These are phyloP conservation scores for Colletotrichum sp. DNA, from an alignment of 2,329 filamentous ascomycete species.

Conservation along the genomic window DNA sequence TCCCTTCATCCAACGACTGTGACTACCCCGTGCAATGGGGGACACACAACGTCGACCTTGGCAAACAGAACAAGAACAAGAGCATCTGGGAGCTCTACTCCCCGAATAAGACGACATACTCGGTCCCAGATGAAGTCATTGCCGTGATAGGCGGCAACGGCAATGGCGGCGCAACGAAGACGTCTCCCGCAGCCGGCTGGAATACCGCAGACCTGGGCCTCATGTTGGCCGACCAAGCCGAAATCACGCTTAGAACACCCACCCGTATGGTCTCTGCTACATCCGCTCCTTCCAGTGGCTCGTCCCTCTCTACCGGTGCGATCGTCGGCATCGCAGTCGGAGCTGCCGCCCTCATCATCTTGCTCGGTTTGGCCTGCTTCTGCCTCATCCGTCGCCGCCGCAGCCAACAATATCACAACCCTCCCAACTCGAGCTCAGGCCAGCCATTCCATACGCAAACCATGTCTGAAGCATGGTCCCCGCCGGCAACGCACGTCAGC, in stretches of 20 bases:
- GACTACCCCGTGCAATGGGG: slow-evolving; percentile 59
- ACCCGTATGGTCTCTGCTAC: slow-evolving; percentile 46
- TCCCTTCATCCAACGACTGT: slow-evolving; percentile 53
- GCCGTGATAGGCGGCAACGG: slow-evolving; percentile 55
- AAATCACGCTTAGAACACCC: slow-evolving; percentile 50
- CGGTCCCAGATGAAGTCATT: slow-evolving; percentile 57
- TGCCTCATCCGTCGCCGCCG: slow-evolving; percentile 37
- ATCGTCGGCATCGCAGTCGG: slow-evolving; percentile 50
- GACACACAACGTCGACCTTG: slow-evolving; percentile 61
- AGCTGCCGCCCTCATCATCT: slow-evolving; percentile 30
- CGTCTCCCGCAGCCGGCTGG: slow-evolving; percentile 54
- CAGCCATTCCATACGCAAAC: slow-evolving; percentile 6
- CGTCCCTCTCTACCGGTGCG: slow-evolving; percentile 38
- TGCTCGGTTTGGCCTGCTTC: slow-evolving; percentile 23
- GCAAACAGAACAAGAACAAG: slow-evolving; percentile 50
- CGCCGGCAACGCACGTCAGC: slow-evolving; percentile 8
- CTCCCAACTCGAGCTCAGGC: neutral
- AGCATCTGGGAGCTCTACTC: slow-evolving; percentile 57
- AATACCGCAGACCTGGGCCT: slow-evolving; percentile 54
- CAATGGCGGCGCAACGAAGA: slow-evolving; percentile 59
- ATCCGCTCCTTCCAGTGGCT: neutral
- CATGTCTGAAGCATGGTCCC: slow-evolving; percentile 22
- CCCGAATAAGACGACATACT: slow-evolving; percentile 55
- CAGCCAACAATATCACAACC: neutral
- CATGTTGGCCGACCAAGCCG: slow-evolving; percentile 57